A percentile compares a stretch with the other conserved stretches of the same genome.
phyloP scores from a whole-genome alignment of 1,139 yeast species.

The Blastobotrys elegans region DNA sequence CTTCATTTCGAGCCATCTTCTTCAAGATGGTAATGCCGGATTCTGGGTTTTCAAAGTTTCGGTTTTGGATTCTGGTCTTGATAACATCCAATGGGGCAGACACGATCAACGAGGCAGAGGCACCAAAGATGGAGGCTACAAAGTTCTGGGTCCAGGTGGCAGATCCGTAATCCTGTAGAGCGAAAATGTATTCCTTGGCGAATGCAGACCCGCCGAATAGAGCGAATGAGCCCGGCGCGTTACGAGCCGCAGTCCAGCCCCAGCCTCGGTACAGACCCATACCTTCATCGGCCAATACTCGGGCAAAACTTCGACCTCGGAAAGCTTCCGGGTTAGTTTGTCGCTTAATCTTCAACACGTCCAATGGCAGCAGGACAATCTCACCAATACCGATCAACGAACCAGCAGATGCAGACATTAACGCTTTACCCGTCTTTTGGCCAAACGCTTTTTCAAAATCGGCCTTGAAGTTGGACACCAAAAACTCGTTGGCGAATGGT shows the following conservation, averaged over 20 bases:
- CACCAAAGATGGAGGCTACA: constrained; percentile 95
- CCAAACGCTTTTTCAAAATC: constrained; percentile 77
- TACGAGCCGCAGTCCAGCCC: constrained; percentile 99
- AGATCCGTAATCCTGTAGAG: constrained; percentile 74
- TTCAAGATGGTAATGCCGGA: constrained; percentile 87
- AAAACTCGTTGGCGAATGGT: constrained; percentile 93
- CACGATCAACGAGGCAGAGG: constrained; percentile 92
- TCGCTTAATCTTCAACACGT: constrained; percentile 94
- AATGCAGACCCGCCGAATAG: constrained; percentile 98
- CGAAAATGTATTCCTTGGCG: constrained; percentile 92
- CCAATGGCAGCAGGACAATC: constrained; percentile 89
- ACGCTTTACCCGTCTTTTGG: constrained; percentile 91
- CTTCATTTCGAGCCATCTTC: constrained; percentile 86
- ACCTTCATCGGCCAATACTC: constrained; percentile 86
- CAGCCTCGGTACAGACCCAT: constrained; percentile 93
- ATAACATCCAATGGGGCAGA: constrained; percentile 98
- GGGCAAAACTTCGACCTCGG: constrained; percentile 92
- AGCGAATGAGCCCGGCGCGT: constrained; percentile 98
- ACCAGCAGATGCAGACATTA: constrained; percentile 96
- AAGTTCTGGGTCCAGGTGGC: constrained; percentile 97
- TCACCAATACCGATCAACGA: constrained; percentile 97
- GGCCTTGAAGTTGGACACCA: constrained; percentile 67
- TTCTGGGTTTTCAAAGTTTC: constrained; percentile 92
- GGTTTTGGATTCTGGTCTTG: constrained; percentile 97
- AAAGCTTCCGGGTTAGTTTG: constrained; percentile 98